Percentiles rank a stretch among this genome's conserved stretches.
These are phyloP conservation scores for Paralagenidium karlingii DNA, from an alignment of 352 stramenopile species.

Conservation along the genomic window DNA sequence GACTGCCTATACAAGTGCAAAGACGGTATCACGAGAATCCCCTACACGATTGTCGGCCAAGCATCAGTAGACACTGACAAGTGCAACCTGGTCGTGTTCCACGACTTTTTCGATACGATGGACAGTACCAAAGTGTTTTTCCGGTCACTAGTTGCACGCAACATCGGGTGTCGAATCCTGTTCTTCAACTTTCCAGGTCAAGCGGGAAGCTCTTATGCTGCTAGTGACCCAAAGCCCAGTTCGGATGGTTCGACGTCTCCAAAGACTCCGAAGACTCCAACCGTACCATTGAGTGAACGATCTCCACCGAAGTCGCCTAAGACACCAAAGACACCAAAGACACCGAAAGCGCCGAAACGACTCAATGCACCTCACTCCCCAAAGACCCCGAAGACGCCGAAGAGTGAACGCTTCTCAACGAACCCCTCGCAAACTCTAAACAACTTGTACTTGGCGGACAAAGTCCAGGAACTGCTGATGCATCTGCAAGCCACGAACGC, in stretches of 20 bases:
- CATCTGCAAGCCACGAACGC: constrained; percentile 52
- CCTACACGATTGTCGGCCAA: constrained; percentile 72
- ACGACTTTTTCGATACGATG: constrained; percentile 90
- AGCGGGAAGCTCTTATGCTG: constrained; percentile 49
- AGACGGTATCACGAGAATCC: constrained; percentile 66
- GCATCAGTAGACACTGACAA: constrained; percentile 36
- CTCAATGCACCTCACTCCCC: constrained; percentile 1
- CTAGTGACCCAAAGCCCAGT: too few species aligned
- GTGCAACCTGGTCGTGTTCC: constrained; percentile 84
- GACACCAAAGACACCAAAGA: too few species aligned
- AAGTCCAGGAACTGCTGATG: constrained; percentile 77
- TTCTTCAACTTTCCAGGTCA: constrained; percentile 89
- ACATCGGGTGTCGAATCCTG: constrained; percentile 73
- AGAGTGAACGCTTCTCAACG: constrained; percentile 7
- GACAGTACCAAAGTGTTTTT: constrained; percentile 86
- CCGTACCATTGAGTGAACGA: too few species aligned
- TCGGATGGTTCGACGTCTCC: too few species aligned
- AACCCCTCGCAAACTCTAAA: constrained; percentile 20
- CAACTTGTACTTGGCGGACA: constrained; percentile 76
- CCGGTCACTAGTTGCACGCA: constrained; percentile 51
- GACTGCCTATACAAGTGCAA: constrained; percentile 49
- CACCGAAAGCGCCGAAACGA: not conserved
- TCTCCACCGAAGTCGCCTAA: too few species aligned
- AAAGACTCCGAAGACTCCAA: too few species aligned
- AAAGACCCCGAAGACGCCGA: too few species aligned